Conservation (phyloP, 345 rosid species). For the Rhizophora apiculata region DNA sequence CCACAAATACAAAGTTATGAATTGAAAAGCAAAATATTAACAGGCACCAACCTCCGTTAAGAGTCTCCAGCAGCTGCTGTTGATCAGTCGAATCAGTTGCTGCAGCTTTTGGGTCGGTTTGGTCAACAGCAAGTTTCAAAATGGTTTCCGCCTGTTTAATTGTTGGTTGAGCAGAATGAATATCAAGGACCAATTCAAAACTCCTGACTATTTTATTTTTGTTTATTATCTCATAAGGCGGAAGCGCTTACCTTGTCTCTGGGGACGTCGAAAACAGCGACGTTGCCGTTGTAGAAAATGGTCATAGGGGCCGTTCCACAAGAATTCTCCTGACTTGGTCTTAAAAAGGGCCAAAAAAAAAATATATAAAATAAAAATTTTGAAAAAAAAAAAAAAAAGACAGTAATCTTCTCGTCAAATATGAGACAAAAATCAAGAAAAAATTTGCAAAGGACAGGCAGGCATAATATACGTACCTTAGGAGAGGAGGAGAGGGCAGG, state of each 20-base stretch:
- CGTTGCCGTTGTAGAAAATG: constrained; percentile 82
- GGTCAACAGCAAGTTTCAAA: constrained; percentile 47
- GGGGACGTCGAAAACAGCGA: constrained; percentile 58
- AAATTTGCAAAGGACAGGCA: neutral
- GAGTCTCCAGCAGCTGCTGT: constrained; percentile 45
- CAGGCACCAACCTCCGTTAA: constrained; percentile 51
- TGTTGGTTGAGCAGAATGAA: neutral
- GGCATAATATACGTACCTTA: constrained; percentile 29
- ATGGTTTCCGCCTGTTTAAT: constrained; percentile 46
- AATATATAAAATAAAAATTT: too few species aligned
- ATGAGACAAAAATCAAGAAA: neutral
- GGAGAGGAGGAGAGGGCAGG: constrained; percentile 46
- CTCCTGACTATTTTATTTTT: neutral
- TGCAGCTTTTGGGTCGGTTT: constrained; percentile 21
- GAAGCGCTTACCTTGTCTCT: constrained; percentile 42
- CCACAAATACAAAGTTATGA: neutral
- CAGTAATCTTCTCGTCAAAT: neutral
- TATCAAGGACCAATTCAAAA: neutral
- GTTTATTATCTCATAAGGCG: neutral
- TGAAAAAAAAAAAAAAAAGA: neutral
- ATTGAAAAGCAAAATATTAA: neutral
- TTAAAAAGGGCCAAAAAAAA: constrained; percentile 1
- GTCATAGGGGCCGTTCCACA: constrained; percentile 56
- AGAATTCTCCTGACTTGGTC: constrained; percentile 27
- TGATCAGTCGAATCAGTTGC: constrained; percentile 22